These are phyloP conservation scores for Backusella tarrabulga DNA, from an alignment of 192 early-diverging fungal genomes.

Conservation along the genomic window DNA sequence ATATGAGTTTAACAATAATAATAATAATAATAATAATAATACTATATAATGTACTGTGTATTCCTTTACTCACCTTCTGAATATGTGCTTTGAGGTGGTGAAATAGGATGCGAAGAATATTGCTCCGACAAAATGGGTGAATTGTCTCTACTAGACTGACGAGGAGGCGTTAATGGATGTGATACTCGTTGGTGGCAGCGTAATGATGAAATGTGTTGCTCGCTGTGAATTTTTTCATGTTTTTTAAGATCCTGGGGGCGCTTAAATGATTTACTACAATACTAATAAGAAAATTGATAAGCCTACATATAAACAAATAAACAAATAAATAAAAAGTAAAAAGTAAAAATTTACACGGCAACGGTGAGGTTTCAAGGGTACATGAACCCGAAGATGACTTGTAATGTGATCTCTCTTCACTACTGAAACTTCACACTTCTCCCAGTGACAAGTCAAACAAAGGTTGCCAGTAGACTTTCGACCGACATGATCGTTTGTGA, in stretches of 20 bases:
- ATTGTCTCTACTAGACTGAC: constrained; percentile 20
- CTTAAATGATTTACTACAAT: constrained; percentile 83
- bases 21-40: not conserved
- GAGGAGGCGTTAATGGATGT: constrained; percentile 31
- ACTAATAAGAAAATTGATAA: constrained; percentile 26
- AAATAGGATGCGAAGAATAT: constrained; percentile 22
- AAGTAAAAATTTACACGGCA: constrained; percentile 56
- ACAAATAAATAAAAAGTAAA: not conserved
- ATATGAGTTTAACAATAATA: not conserved
- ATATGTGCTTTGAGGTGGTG: constrained; percentile 35
- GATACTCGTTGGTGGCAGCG: not conserved
- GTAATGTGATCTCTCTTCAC: constrained; percentile 96
- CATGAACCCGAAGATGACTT: constrained; percentile 93
- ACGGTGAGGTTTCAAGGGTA: constrained; percentile 86
- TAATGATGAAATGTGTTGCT: constrained; percentile 32
- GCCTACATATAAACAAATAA: not conserved
- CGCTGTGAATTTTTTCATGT: constrained; percentile 81
- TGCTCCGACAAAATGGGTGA: constrained; percentile 17
- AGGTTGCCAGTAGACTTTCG: constrained; percentile 86
- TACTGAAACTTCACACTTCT: constrained; percentile 66
- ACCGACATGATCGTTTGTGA: constrained; percentile 88
- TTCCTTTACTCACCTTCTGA: constrained; percentile 24
- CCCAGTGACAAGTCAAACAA: constrained; percentile 88
- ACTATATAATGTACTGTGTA: not conserved
- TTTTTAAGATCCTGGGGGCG: constrained; percentile 93